Base-by-base conservation (phyloP, 345 rosid genomes). In the Chamaenerion angustifolium region DNA sequence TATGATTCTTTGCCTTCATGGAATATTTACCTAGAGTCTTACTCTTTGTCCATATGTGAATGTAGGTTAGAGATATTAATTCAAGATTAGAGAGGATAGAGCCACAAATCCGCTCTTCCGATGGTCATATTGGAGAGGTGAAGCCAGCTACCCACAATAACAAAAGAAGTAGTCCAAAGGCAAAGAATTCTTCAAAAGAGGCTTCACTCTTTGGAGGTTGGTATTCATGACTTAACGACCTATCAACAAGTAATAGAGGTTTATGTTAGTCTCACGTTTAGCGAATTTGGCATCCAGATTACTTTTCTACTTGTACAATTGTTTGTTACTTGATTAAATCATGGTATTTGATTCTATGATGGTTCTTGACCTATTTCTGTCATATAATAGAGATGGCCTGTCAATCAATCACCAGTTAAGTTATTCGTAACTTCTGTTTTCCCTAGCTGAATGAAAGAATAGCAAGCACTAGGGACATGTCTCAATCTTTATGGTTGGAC, bases 21-120 rank as follows among this genome's bases (percentile, higher is more conserved):
- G 12, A 23, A n/a, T 37, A 7, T 50, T 43, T 45, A 0, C 12
- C 50, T 23, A 23, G 13, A 48, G 16, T 9, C 11, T 11, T 37
- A 51, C 11, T 11, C 54, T 18, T 48, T 60, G 40, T 48, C 35
- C 42, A 35, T 43, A 35, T 60, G 17, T 61, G 51, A 55, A 49
- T 72, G 75, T 81, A 92, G 98, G 69, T 92, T 52, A 92, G 80
- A 73, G 96, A 92, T 70, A 92, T 92, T 59, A 92, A 88, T 73
- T 95, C 96, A 42, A 84, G 96, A 54, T 66, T 92, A 48, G 99
- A 88, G 75, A 87, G 71, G 68, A 88, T 93, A 71, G 83, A 84
- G 71, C 99, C 95, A 12, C 79, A 70, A 54, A 60, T 66, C 54
- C 82, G 72, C 46, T 63, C 94, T 57, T 71, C 84, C 40, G 96